Evolutionary conservation across 495 filamentous ascomycete species (phyloP), one percentile per base, ranked within the genome.

Genomic region (Daldinia bambusicola): DNA sequence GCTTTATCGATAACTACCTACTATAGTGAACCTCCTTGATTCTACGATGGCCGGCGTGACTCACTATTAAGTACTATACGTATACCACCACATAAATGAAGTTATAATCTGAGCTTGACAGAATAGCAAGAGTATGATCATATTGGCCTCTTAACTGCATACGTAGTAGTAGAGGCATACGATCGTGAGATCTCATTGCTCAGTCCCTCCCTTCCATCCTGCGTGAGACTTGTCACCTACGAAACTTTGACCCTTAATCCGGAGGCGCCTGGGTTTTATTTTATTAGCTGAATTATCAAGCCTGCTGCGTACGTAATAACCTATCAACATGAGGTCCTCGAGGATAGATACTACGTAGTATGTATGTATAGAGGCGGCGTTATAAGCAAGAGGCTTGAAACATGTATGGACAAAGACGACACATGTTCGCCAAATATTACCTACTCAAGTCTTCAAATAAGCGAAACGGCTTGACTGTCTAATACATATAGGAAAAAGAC

Each of bases 1-100:
- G 14, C 31, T 16, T 57, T 69, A 63, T 72, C 59, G 69, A 67
- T 72, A 72, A 66, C 53, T 34, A 60, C 26, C 30, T 53, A n/a
- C n/a, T 18, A 53, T 36, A 4, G 34, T 0, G 2, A 36, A 36
- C 34, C 9, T 7, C 1, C 34, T 36, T 6, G 7, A 18, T 8
- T 59, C 53, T 65, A 61, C 51, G 50, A 51, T 43, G 63, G 10
- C 57, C 52, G 63, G 10, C 58, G 8, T 66, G 45, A 66, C 36
- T 66, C 51, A 71, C 63, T 60, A 26, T 31, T n/a, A n/a, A n/a
- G 4, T 34, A 36, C 6, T 12, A 8, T 40, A 20, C n/a, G 4
- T 43, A 43, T 13, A 6, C 5, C 9, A 36, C 34, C 26, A 13
- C 14, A 14, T 41, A 41, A 18, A 13, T 52, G 22, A 52, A 52